Evolutionary conservation across 805 yeast genomes (phyloP).

Genomic region (Candida manassasensis): DNA sequence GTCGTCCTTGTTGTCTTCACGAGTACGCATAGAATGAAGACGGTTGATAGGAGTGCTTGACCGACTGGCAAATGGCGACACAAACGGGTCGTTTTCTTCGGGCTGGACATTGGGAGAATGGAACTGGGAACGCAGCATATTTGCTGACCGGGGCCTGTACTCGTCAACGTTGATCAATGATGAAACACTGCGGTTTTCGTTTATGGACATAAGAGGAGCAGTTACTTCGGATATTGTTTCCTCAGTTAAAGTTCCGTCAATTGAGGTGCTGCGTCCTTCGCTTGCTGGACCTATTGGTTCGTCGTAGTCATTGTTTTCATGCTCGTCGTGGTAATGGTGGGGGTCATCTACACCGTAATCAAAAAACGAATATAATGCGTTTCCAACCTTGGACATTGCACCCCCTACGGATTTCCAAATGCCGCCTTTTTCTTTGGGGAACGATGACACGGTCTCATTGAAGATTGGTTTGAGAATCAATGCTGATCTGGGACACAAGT

Average conservation of each 20-base stretch:
- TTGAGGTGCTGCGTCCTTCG: constrained; percentile 3
- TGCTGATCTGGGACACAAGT: constrained; percentile 68
- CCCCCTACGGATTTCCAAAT: constrained; percentile 7
- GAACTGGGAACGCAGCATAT: background rate
- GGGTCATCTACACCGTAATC: constrained; percentile 34
- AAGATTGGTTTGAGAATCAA: constrained; percentile 63
- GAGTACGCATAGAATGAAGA: constrained; percentile 15
- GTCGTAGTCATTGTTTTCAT: constrained; percentile 1
- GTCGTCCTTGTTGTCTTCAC: constrained; percentile 9
- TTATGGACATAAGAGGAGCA: constrained; percentile 1
- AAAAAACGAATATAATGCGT: constrained; percentile 37
- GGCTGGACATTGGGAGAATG: constrained; percentile 1
- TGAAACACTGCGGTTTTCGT: background rate
- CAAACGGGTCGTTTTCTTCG: background rate
- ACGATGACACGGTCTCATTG: constrained; percentile 16
- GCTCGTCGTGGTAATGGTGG: constrained; percentile 6
- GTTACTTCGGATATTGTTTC: constrained; percentile 8
- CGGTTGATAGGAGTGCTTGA: constrained; percentile 15
- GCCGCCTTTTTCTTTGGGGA: constrained; percentile 9
- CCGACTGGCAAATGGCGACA: constrained; percentile 10
- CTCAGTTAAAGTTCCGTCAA: constrained; percentile 1
- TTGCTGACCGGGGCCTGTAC: background rate
- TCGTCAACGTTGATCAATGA: constrained; percentile 3
- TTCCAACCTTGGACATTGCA: constrained; percentile 13
- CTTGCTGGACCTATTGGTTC: background rate